These are phyloP conservation scores for Hericium erinaceus DNA, from an alignment of 768 basidiomycete species.

Conservation along the genomic window DNA sequence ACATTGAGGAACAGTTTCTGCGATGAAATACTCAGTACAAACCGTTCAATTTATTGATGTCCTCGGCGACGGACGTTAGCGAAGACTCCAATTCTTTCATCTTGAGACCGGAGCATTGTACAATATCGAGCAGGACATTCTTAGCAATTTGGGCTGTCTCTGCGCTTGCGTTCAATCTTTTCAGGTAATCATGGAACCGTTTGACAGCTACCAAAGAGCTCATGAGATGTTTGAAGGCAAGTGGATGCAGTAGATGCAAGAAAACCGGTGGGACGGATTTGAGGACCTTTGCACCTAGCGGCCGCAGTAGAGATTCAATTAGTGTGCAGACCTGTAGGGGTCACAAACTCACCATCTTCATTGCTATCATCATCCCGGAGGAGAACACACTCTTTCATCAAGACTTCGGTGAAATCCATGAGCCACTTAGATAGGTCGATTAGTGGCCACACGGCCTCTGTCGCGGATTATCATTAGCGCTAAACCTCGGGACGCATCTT, in stretches of 20 bases:
- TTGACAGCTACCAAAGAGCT: constrained; percentile 47
- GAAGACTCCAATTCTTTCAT: constrained; percentile 40
- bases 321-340: background rate
- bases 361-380: constrained; percentile 19
- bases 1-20: background rate
- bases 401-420: constrained; percentile 47
- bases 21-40: background rate
- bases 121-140: constrained; percentile 49
- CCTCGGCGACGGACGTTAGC: constrained; percentile 31
- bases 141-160: constrained; percentile 60
- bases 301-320: background rate
- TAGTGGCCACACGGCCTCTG: constrained; percentile 70
- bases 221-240: constrained; percentile 41
- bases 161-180: constrained; percentile 42
- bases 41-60: constrained; percentile 19
- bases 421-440: constrained; percentile 55
- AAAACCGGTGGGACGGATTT: constrained; percentile 26
- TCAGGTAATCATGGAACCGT: constrained; percentile 45
- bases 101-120: constrained; percentile 59
- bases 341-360: constrained; percentile 2
- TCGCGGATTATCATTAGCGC: constrained; percentile 1
- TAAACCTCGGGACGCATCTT: background rate
- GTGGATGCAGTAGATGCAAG: constrained; percentile 56
- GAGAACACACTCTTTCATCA: constrained; percentile 46
- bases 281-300: background rate